phyloP scores from a whole-genome alignment of 1,284 basidiomycete genomes.

The Exsudoporus floridanus region DNA sequence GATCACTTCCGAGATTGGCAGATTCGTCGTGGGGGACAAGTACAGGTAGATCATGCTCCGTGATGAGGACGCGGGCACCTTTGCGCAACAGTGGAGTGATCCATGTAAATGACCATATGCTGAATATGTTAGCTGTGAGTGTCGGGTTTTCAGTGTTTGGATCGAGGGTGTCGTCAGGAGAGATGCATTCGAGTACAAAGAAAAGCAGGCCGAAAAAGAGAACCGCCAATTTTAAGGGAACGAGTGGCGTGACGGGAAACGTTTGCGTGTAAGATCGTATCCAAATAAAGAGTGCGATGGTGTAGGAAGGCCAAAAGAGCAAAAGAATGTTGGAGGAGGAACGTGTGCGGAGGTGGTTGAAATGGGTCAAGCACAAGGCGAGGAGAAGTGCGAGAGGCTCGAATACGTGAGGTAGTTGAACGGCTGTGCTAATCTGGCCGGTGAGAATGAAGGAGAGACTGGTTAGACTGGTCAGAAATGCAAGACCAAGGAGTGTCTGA shows the following conservation, averaged over 20 bases:
- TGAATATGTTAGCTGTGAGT: slow-evolving; percentile 82
- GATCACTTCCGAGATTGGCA: slow-evolving; percentile 61
- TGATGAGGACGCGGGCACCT: slow-evolving; percentile 61
- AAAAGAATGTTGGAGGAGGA: slow-evolving; percentile 77
- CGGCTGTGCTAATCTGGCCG: slow-evolving; percentile 28
- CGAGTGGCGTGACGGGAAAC: slow-evolving; percentile 31
- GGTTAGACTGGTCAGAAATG: slow-evolving; percentile 42
- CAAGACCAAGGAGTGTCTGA: slow-evolving; percentile 48
- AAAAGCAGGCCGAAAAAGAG: slow-evolving; percentile 52
- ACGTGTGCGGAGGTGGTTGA: slow-evolving; percentile 78
- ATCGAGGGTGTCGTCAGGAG: slow-evolving; percentile 59
- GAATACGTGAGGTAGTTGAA: slow-evolving; percentile 56
- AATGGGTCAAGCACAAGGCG: slow-evolving; percentile 52
- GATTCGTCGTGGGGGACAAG: slow-evolving; percentile 73
- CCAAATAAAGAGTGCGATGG: slow-evolving; percentile 55
- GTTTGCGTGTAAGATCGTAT: slow-evolving; percentile 50
- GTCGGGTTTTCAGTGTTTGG: slow-evolving; percentile 68
- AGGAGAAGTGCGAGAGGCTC: slow-evolving; percentile 53
- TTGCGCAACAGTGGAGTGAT: slow-evolving; percentile 77
- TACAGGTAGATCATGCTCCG: slow-evolving; percentile 75
- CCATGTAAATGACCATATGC: slow-evolving; percentile 76
- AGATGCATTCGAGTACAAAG: slow-evolving; percentile 70
- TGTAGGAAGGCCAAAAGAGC: slow-evolving; percentile 81
- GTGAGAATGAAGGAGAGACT: slow-evolving; percentile 45
- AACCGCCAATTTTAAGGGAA: slow-evolving; percentile 52